Base-by-base conservation (phyloP, 164 flowering plant genomes). In the Sextonia rubra region DNA sequence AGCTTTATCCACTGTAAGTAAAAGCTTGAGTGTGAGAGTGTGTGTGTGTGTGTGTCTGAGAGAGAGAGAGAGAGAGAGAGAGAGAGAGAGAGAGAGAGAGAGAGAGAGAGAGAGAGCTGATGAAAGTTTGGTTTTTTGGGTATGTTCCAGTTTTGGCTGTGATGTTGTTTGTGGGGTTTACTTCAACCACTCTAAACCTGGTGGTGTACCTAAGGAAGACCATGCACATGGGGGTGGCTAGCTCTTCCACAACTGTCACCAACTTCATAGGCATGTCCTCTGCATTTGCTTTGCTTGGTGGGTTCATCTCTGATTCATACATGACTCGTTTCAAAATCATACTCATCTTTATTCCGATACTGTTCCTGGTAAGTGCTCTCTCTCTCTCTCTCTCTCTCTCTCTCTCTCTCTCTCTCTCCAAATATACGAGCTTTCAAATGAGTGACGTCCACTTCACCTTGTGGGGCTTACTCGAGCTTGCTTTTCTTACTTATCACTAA, bases 221-320 rank as follows among this genome's bases (percentile, higher is more conserved):
- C 30, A 74, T 78, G 77, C 73, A 75, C 37, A 74, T 78, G 77
- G 77, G 27, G 1, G 44, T 78, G 1, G 73, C 73, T 12, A 55
- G 27, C 18, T 52, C 75, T 56, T 71, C 80, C 24, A 78, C 77
- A 23, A 71, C 72, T 20, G 64, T 75, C 12, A 78, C 80, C 37
- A 75, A 78, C 44, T 78, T 78, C 66, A 55, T 75, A 17, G 81
- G 75, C 44, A 74, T 37, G 8, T 62, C 72, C 27, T 78, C 72
- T 6, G 64, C 74, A 2, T 72, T 74, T 6, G 55, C 78, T 47
- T 23, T 78, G 64, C 17, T 78, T 12, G 78, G 77, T 3, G 80
- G 75, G 3, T 75, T 78, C 62, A 69, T 75, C 48, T 74, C 80
- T 0, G 80, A 78, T 30, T 71, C 80, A 20, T 78, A 78, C 62